Evolutionary conservation across 129 eudicot genomes (phyloP).

Genomic region (Logfia minima): DNA sequence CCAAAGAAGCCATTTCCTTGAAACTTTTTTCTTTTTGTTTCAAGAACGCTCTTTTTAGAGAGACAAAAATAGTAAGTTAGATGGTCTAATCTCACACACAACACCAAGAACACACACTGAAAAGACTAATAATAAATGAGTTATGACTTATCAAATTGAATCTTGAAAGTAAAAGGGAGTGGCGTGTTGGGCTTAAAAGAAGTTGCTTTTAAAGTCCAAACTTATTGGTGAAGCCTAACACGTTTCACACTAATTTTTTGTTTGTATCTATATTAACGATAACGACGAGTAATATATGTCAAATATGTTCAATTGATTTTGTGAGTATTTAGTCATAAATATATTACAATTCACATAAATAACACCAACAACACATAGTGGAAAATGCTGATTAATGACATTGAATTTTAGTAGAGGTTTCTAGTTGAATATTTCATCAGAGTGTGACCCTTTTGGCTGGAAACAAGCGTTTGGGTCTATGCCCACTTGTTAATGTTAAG

Average conservation of each 20-base stretch:
- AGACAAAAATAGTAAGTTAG: not conserved
- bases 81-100: constrained; percentile 9
- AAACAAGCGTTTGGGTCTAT: not conserved
- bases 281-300: too few species aligned
- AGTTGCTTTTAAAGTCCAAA: constrained; percentile 29
- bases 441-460: not conserved
- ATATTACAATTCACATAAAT: too few species aligned
- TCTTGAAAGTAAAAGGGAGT: constrained; percentile 16
- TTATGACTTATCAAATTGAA: not conserved
- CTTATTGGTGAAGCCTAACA: constrained; percentile 23
- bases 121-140: not conserved
- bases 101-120: constrained; percentile 14
- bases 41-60: not conserved
- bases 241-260: not conserved
- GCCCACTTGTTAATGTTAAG: too few species aligned
- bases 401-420: too few species aligned
- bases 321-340: too few species aligned
- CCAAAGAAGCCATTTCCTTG: constrained; percentile 36
- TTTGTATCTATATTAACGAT: not conserved
- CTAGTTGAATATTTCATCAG: not conserved
- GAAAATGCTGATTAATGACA: not conserved
- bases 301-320: not conserved
- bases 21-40: not conserved
- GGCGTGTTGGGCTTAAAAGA: constrained; percentile 34
- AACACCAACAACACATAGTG: not conserved